phyloP scores from a whole-genome alignment of 106 monocot genomes.

The Apostasia ramifera region DNA sequence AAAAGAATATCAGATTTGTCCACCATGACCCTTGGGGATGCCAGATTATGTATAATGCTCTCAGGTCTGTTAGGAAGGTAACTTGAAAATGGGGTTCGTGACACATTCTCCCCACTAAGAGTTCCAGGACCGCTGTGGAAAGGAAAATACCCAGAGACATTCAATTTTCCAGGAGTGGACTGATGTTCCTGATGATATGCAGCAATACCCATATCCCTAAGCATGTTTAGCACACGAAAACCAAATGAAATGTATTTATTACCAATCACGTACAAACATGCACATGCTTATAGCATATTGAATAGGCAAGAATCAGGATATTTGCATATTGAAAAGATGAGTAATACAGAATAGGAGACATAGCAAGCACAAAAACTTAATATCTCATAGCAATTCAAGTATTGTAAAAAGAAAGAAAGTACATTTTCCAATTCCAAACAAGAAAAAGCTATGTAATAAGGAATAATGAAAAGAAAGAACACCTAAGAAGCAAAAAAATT shows the following conservation, averaged over 20 bases:
- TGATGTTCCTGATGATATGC: slow-evolving; percentile 16
- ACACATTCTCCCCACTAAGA: slow-evolving; percentile 26
- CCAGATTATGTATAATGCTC: slow-evolving; percentile 19
- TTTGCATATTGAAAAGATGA: no score
- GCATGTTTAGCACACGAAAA: neutral
- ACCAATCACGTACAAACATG: no score
- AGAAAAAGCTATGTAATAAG: no score
- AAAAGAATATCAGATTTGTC: slow-evolving; percentile 22
- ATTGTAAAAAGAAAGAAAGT: no score
- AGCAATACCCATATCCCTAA: slow-evolving; percentile 17
- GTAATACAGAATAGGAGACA: no score
- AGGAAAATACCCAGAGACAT: slow-evolving; percentile 19
- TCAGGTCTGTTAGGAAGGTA: slow-evolving; percentile 26
- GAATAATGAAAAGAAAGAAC: no score
- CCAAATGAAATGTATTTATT: neutral
- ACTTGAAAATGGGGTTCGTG: slow-evolving; percentile 11
- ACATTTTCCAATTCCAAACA: no score
- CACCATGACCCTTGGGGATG: slow-evolving; percentile 38
- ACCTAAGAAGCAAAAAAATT: no score
- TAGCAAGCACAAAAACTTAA: no score
- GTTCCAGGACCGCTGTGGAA: slow-evolving; percentile 17
- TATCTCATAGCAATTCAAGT: no score
- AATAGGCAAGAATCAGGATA: no score
- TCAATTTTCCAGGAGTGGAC: slow-evolving; percentile 9
- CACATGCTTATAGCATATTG: no score